A percentile compares a stretch with the other conserved stretches of the same genome.
Conservation (phyloP, 441 rosid species). For the Aleurites moluccanus region DNA sequence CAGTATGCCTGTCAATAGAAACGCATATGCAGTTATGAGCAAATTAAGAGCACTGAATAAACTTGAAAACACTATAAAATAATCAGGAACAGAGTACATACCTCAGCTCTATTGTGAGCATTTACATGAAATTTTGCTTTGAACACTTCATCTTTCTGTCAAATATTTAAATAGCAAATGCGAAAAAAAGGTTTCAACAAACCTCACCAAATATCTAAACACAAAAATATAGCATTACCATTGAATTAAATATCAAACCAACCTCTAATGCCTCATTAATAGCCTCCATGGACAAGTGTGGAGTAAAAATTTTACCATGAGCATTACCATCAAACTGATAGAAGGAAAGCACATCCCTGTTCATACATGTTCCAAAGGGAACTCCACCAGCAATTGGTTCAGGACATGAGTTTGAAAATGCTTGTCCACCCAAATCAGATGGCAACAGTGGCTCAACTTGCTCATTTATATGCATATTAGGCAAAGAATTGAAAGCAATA, state of each 20-base stretch:
- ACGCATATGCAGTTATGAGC: slow-evolving; percentile 12
- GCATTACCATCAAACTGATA: slow-evolving; percentile 34
- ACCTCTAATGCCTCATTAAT: slow-evolving; percentile 73
- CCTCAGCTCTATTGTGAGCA: slow-evolving; percentile 89
- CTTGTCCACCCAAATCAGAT: slow-evolving; percentile 32
- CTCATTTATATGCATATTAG: slow-evolving; percentile 48
- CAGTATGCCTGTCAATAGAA: slow-evolving; percentile 72
- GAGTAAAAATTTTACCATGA: slow-evolving; percentile 43
- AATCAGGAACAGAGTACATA: slow-evolving; percentile 29
- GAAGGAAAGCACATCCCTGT: slow-evolving; percentile 32
- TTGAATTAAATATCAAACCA: slow-evolving; percentile 27
- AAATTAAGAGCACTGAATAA: neutral
- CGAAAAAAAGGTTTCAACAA: neutral
- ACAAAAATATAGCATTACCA: neutral
- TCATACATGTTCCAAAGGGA: slow-evolving; percentile 29
- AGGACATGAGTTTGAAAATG: slow-evolving; percentile 48
- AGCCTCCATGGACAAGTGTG: slow-evolving; percentile 63
- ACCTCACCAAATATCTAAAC: slow-evolving; percentile 4
- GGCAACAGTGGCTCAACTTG: slow-evolving; percentile 23
- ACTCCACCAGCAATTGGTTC: slow-evolving; percentile 41
- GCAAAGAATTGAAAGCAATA: slow-evolving; percentile 62
- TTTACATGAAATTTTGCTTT: slow-evolving; percentile 70
- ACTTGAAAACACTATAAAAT: neutral
- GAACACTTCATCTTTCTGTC: slow-evolving; percentile 77
- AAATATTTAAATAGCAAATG: slow-evolving; percentile 12